Evolutionary conservation across 2,329 filamentous ascomycete genomes (phyloP).

Genomic region (Sporothrix euskadiensis): DNA sequence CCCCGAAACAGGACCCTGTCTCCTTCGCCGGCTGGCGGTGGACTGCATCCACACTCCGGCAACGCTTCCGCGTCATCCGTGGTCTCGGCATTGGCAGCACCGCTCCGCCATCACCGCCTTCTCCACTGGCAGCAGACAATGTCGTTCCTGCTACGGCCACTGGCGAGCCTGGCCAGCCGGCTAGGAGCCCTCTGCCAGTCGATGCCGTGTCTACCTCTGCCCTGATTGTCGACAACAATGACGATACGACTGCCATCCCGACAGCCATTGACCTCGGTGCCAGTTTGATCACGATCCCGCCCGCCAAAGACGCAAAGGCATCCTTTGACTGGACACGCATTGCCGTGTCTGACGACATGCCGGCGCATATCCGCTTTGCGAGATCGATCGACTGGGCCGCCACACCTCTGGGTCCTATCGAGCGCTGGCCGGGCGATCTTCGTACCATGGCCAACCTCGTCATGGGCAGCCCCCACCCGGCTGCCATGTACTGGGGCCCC

Average conservation of each 20-base stretch:
- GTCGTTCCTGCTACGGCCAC: background rate
- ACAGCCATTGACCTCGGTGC: constrained; percentile 2
- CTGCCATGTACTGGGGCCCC: constrained; percentile 77
- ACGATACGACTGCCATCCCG: background rate
- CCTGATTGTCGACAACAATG: background rate
- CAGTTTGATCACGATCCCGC: background rate
- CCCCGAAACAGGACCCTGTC: background rate
- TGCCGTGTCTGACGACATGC: constrained; percentile 61
- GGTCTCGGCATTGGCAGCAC: constrained; percentile 42
- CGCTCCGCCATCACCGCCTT: constrained; percentile 40
- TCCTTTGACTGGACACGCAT: constrained; percentile 83
- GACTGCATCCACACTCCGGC: constrained; percentile 69
- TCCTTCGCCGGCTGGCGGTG: constrained; percentile 66
- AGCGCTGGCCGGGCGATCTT: constrained; percentile 69
- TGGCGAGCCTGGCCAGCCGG: background rate
- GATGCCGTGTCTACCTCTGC: background rate
- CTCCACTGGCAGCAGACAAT: constrained; percentile 42
- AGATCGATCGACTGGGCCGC: constrained; percentile 71
- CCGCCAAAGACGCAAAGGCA: constrained; percentile 41
- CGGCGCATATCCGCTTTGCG: constrained; percentile 71
- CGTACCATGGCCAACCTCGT: constrained; percentile 78
- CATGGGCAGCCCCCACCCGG: constrained; percentile 74
- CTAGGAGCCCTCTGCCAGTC: background rate
- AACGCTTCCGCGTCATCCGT: constrained; percentile 67
- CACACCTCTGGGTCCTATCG: constrained; percentile 74